Evolutionary conservation across 805 yeast genomes (phyloP).

Genomic region (Wickerhamomyces ciferrii): DNA sequence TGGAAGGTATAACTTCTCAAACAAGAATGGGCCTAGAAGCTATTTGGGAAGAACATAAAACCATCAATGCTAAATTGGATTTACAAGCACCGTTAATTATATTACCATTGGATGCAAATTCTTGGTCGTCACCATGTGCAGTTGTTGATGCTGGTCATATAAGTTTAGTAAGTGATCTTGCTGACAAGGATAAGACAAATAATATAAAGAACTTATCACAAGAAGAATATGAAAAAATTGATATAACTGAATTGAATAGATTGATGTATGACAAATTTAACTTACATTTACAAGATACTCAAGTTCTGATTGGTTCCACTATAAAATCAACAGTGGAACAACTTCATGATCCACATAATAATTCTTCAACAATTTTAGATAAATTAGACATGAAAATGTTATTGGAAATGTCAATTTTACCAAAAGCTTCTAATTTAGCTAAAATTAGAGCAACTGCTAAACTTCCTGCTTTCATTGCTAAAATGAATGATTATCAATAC

Average conservation of each 20-base stretch:
- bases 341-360: conserved; percentile 40
- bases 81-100: conserved; percentile 91
- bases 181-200: conserved; percentile 60
- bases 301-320: conserved; percentile 79
- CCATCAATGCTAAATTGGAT: conserved; percentile 79
- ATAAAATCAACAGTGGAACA: conserved; percentile 75
- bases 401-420: conserved; percentile 80
- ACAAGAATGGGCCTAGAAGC: conserved; percentile 91
- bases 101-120: conserved; percentile 74
- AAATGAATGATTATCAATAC: conserved; percentile 85
- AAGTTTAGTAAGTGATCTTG: conserved; percentile 75
- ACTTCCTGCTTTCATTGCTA: conserved; percentile 65
- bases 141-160: conserved; percentile 96
- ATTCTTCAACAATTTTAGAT: conserved; percentile 59
- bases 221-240: conserved; percentile 64
- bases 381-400: conserved; percentile 68
- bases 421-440: conserved; percentile 71
- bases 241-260: conserved; percentile 28
- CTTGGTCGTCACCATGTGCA: conserved; percentile 83
- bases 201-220: conserved; percentile 59
- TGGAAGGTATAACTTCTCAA: conserved; percentile 85
- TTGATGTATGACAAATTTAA: conserved; percentile 89
- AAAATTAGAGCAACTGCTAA: conserved; percentile 69
- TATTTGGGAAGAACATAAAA: conserved; percentile 91
- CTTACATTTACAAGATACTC: conserved; percentile 76